These are phyloP conservation scores for Cinnamomum micranthum DNA, from an alignment of 164 flowering plant genomes.

Conservation along the genomic window DNA sequence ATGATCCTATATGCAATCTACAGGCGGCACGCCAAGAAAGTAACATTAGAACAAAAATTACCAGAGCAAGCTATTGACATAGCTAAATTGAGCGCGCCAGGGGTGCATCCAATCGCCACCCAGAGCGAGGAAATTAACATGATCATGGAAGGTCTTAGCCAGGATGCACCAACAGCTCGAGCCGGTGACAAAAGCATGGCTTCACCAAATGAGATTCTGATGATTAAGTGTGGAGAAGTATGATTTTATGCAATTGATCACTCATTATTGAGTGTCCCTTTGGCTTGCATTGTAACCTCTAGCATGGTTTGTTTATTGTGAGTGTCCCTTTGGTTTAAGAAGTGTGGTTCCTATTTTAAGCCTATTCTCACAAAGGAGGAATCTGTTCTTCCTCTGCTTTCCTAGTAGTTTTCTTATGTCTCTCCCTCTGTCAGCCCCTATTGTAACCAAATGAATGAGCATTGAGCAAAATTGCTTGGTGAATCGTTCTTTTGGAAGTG, in stretches of 20 bases:
- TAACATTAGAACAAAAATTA: slow-evolving; percentile 12
- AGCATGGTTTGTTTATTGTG: not conserved
- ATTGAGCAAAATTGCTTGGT: not conserved
- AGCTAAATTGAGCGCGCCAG: slow-evolving; percentile 8
- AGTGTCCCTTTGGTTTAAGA: too few relatives aligned
- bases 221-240: not conserved
- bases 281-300: not conserved
- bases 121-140: too few relatives aligned
- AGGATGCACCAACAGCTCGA: not conserved
- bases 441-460: not conserved
- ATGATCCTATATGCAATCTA: slow-evolving; percentile 52
- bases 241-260: not conserved
- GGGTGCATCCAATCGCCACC: slow-evolving; percentile 17
- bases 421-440: not conserved
- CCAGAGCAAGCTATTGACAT: slow-evolving; percentile 17
- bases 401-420: not conserved
- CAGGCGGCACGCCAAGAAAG: slow-evolving; percentile 26
- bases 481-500: not conserved
- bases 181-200: not conserved
- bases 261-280: not conserved
- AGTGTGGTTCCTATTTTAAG: not conserved
- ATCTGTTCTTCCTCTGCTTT: not conserved
- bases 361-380: not conserved
- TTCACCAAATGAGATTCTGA: not conserved
- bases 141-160: not conserved